These are phyloP conservation scores for Clausena lansium DNA, from an alignment of 345 rosid genomes.

Conservation along the genomic window DNA sequence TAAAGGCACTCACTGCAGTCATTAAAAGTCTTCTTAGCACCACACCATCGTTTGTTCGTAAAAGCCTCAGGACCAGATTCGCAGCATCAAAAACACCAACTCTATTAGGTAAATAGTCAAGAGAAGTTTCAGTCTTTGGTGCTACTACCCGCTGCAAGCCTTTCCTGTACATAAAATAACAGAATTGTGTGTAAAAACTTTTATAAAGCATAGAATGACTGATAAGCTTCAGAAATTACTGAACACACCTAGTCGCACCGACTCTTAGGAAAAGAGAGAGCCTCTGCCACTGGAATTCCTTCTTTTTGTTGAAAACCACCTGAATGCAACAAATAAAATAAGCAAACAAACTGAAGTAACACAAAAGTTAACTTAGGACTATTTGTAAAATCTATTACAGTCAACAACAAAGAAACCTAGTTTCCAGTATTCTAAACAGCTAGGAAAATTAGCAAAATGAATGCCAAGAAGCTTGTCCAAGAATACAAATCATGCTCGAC, in stretches of 20 bases:
- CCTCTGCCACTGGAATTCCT: conserved; percentile 89
- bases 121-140: conserved; percentile 38
- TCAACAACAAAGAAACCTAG: not conserved
- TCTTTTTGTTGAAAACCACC: conserved; percentile 75
- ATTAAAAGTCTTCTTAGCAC: conserved; percentile 81
- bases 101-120: conserved; percentile 30
- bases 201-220: not conserved
- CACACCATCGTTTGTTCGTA: conserved; percentile 73
- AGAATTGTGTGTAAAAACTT: not conserved
- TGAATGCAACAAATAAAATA: conserved; percentile 28
- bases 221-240: not conserved
- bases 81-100: conserved; percentile 46
- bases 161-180: conserved; percentile 46
- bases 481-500: not conserved
- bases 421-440: not conserved
- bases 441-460: not conserved
- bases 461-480: not conserved
- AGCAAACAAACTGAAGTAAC: conserved; percentile 6
- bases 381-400: not conserved
- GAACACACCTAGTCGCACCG: conserved; percentile 55
- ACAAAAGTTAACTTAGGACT: conserved; percentile 10
- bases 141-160: conserved; percentile 32
- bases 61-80: conserved; percentile 57
- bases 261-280: conserved; percentile 70
- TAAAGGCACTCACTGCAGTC: conserved; percentile 73